Evolutionary conservation across 83 land plant genomes (phyloP), one percentile per base, ranked within the genome.

Genomic region (Thuja plicata): DNA sequence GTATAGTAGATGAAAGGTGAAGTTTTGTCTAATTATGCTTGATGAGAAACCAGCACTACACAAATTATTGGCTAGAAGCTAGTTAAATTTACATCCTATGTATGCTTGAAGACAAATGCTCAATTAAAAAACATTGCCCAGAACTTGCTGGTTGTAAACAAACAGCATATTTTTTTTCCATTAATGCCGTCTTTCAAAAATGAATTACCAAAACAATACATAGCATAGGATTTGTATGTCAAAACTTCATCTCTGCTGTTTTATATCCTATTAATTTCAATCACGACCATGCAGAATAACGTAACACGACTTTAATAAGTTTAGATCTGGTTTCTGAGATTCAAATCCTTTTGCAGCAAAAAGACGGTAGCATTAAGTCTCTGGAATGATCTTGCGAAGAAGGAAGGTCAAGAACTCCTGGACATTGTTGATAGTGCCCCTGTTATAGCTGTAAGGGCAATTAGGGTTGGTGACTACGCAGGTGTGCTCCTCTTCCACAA

Each of bases 1-100:
- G 95, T 27, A 89, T 98, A 90, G 98, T 96, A 3, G 99, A 98
- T 92, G 95, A 94, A 46, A 92, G 98, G 99, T 98, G 87, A 90
- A 94, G 3, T 40, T 84, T 50, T 50, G 16, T 13, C 2, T 24
- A 3, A 11, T 50, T 50, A 38, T 30, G 86, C 60, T 32, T 84
- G 17, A 48, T 13, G 8, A 50, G 60, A 13, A 50, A 30, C 0
- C 32, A 11, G 1, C 82, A 35, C 16, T 16, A 66, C 5, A 66
- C 16, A 3, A 54, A 54, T 54, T 15, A 54, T 16, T 54, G 19
- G 17, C 57, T 54, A 54, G 55, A 52, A 54, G 19, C 8, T 50
- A 0, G 54, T 27, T 45, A 27, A 11, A 6, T 84, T 50, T 50
- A 2, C 5, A 1, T 13, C 2, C 57, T 24, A 9, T 8, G 32